Evolutionary conservation across 2,329 filamentous ascomycete genomes (phyloP).

Genomic region (Beauveria caledonica): DNA sequence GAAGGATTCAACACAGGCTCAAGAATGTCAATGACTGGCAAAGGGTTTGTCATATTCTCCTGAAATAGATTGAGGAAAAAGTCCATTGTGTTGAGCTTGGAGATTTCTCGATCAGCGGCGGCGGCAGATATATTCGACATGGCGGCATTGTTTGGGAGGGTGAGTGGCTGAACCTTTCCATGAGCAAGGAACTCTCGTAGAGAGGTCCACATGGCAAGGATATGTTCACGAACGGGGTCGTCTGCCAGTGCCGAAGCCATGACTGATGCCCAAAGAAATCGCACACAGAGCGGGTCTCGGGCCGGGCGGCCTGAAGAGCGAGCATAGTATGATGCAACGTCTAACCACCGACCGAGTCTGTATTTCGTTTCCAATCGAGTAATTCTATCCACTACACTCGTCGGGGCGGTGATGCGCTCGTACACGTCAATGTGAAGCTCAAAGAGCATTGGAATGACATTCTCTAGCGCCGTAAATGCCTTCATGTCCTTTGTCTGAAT

Average conservation of each 20-base stretch:
- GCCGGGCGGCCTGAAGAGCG: slow-evolving; percentile 25
- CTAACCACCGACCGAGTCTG: slow-evolving; percentile 44
- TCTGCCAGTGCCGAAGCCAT: slow-evolving; percentile 44
- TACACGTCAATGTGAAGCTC: slow-evolving; percentile 56
- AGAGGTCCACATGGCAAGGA: slow-evolving; percentile 51
- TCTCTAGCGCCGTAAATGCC: slow-evolving; percentile 26
- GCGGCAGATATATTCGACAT: slow-evolving; percentile 79
- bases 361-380: slow-evolving; percentile 41
- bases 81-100: slow-evolving; percentile 88
- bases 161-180: slow-evolving; percentile 37
- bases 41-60: slow-evolving; percentile 70
- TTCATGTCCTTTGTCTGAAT: neutral
- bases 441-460: slow-evolving; percentile 49
- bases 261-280: slow-evolving; percentile 51
- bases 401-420: slow-evolving; percentile 49
- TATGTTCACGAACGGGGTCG: slow-evolving; percentile 46
- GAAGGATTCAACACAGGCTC: slow-evolving; percentile 82
- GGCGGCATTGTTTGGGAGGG: slow-evolving; percentile 73
- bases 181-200: slow-evolving; percentile 42
- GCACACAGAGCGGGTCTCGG: slow-evolving; percentile 35
- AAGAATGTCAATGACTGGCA: slow-evolving; percentile 79
- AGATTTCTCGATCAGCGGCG: slow-evolving; percentile 86
- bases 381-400: slow-evolving; percentile 41
- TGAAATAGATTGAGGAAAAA: slow-evolving; percentile 90
- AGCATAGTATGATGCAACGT: slow-evolving; percentile 39